These are phyloP conservation scores for Apophysomyces sp. DNA, from an alignment of 371 early-diverging fungal species.

Conservation along the genomic window DNA sequence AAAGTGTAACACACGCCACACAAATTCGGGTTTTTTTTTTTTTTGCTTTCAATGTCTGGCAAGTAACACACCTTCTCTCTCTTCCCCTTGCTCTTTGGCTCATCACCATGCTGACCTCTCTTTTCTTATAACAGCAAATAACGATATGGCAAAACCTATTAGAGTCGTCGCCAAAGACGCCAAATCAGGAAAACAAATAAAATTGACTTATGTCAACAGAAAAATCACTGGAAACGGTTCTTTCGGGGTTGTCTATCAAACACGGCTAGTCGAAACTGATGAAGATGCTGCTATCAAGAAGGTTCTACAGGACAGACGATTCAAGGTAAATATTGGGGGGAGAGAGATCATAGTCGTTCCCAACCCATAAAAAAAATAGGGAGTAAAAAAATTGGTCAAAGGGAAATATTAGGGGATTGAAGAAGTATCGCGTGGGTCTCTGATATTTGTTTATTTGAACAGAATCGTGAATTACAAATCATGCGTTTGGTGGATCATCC, in stretches of 20 bases:
- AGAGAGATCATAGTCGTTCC: neutral
- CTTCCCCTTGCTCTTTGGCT: neutral
- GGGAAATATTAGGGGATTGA: neutral
- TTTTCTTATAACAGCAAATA: neutral
- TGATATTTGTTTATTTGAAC: neutral
- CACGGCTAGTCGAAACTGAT: conserved; percentile 76
- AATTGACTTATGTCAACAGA: conserved; percentile 86
- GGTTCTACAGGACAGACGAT: conserved; percentile 94
- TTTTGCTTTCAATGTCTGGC: neutral
- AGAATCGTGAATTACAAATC: conserved; percentile 89
- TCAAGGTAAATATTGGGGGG: conserved; percentile 69
- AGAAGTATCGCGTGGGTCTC: neutral
- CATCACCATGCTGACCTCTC: neutral
- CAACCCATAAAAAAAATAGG: neutral
- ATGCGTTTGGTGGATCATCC: conserved; percentile 82
- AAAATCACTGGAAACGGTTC: conserved; percentile 95
- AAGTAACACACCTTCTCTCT: neutral
- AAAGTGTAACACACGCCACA: neutral
- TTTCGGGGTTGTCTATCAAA: conserved; percentile 97
- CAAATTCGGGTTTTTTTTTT: neutral
- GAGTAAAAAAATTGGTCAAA: conserved; percentile 2
- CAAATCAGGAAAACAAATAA: conserved; percentile 77
- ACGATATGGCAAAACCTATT: neutral
- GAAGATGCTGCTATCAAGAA: conserved; percentile 94
- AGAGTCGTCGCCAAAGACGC: conserved; percentile 74